Percentiles rank a stretch among this genome's conserved stretches.
Conservation (phyloP, 164 flowering plant species). For the Aristolochia contorta region DNA sequence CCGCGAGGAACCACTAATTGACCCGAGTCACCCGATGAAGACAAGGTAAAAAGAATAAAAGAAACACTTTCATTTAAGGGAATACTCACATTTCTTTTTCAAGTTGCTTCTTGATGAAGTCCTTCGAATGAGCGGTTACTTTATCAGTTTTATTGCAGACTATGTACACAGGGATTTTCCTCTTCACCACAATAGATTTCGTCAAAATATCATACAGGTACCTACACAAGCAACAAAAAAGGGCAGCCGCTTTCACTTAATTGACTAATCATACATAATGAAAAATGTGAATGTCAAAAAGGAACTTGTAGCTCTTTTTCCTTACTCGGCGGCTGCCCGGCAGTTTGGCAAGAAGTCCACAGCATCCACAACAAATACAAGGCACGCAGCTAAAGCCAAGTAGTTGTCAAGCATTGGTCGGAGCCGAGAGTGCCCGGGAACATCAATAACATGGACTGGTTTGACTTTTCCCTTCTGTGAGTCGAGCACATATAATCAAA, state of each 20-base stretch:
- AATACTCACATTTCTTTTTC: conserved; percentile 83
- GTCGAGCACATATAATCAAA: not conserved
- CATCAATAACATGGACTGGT: conserved; percentile 80
- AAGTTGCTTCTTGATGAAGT: conserved; percentile 80
- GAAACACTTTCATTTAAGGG: not conserved
- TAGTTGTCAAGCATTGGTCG: conserved; percentile 80
- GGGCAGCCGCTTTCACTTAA: not conserved
- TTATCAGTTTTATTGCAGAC: conserved; percentile 94
- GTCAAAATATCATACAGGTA: conserved; percentile 89
- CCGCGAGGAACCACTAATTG: too few species aligned
- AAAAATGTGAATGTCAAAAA: not conserved
- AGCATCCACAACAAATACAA: conserved; percentile 90
- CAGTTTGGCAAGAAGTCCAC: conserved; percentile 80
- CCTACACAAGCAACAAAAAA: conserved; percentile 29
- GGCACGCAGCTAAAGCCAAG: conserved; percentile 74
- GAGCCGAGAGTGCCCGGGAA: conserved; percentile 95
- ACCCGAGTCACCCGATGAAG: too few species aligned
- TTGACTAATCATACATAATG: not conserved
- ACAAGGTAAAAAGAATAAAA: not conserved
- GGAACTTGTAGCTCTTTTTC: not conserved
- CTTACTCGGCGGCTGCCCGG: conserved; percentile 83
- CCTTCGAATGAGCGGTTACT: conserved; percentile 89
- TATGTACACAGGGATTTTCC: conserved; percentile 64
- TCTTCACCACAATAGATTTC: conserved; percentile 66
- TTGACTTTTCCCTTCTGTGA: conserved; percentile 36